Conservation (phyloP, 2,329 filamentous ascomycete genomes). For the Fusarium sp. region DNA sequence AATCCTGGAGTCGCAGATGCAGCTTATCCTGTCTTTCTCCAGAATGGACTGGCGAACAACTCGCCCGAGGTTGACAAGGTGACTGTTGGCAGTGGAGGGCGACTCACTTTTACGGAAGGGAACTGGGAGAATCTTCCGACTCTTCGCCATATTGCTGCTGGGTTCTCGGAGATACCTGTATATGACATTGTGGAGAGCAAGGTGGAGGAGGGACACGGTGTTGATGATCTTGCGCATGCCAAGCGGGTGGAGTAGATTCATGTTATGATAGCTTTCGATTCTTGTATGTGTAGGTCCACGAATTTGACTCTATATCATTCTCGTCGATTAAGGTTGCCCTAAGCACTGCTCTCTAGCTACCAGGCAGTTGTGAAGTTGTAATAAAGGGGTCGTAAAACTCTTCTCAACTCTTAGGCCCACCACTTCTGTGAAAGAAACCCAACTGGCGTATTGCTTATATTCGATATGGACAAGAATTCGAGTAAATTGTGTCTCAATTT, state of each 20-base stretch:
- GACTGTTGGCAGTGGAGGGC: background rate
- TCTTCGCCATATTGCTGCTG: constrained; percentile 28
- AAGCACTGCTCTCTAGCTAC: background rate
- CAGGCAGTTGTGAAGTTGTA: background rate
- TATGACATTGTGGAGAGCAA: constrained; percentile 29
- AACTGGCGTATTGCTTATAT: background rate
- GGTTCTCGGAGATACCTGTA: constrained; percentile 29
- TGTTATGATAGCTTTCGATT: background rate
- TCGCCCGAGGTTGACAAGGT: background rate
- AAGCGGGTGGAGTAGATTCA: constrained; percentile 19
- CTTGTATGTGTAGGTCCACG: background rate
- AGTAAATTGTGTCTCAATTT: too few relatives aligned
- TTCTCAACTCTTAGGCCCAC: background rate
- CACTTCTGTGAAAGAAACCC: background rate
- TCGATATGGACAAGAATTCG: background rate
- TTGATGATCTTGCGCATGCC: constrained; percentile 25
- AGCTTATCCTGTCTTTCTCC: constrained; percentile 61
- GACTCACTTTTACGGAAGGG: background rate
- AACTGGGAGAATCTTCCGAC: constrained; percentile 30
- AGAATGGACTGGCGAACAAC: constrained; percentile 46
- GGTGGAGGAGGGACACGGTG: constrained; percentile 16
- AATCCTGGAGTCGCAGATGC: constrained; percentile 63
- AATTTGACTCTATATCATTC: too few relatives aligned
- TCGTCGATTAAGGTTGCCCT: too few relatives aligned
- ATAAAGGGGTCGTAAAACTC: background rate